These are phyloP conservation scores for Elongisporangium senticosum DNA, from an alignment of 352 stramenopile genomes.

Conservation along the genomic window DNA sequence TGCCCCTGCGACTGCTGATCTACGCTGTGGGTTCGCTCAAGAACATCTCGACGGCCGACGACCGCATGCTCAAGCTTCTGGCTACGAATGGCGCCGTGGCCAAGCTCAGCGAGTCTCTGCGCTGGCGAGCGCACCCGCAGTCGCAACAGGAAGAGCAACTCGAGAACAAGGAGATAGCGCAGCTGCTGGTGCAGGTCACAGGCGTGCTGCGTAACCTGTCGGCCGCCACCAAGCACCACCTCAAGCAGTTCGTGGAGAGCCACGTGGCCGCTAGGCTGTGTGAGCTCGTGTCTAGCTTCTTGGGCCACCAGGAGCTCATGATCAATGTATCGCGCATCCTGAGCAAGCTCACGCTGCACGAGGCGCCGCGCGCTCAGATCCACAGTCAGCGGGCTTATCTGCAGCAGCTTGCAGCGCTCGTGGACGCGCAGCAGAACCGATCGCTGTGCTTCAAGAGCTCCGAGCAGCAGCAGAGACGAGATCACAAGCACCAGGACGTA, in stretches of 20 bases:
- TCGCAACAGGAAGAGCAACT: not conserved
- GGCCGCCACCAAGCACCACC: conserved; percentile 33
- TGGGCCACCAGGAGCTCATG: conserved; percentile 62
- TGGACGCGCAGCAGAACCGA: conserved; percentile 31
- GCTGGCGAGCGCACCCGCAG: conserved; percentile 22
- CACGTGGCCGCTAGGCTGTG: conserved; percentile 46
- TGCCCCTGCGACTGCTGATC: conserved; percentile 45
- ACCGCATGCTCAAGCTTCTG: conserved; percentile 56
- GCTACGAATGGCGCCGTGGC: conserved; percentile 57
- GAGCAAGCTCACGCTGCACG: conserved; percentile 78
- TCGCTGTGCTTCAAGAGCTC: conserved; percentile 14
- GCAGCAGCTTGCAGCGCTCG: conserved; percentile 36
- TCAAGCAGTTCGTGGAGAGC: conserved; percentile 70
- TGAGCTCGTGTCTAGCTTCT: conserved; percentile 30
- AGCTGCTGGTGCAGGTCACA: conserved; percentile 67
- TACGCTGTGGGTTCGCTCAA: conserved; percentile 69
- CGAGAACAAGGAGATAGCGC: conserved; percentile 52
- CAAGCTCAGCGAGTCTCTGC: conserved; percentile 41
- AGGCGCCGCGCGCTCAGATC: conserved; percentile 59
- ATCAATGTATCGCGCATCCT: conserved; percentile 74
- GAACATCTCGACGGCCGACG: conserved; percentile 57
- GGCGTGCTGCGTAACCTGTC: conserved; percentile 65
- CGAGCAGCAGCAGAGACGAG: conserved; percentile 20
- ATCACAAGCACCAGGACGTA: conserved; percentile 39
- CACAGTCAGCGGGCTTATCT: conserved; percentile 43